Percentiles rank a stretch among this genome's conserved stretches.
These are phyloP conservation scores for Middelhovenomyces tepae DNA, from an alignment of 805 yeast species.

Conservation along the genomic window DNA sequence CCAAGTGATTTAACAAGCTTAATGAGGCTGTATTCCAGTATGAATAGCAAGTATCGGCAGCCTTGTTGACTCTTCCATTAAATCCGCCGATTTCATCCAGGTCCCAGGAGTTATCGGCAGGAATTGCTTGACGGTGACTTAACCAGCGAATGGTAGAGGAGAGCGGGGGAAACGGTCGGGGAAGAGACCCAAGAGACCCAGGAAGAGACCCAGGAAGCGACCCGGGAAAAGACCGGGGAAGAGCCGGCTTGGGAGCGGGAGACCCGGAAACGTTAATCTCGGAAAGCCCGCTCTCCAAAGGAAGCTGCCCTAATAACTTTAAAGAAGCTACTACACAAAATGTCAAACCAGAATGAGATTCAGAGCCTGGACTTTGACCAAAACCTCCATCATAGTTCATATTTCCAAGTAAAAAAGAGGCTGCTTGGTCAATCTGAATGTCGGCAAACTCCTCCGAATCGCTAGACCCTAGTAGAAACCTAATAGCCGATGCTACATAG, in stretches of 20 bases:
- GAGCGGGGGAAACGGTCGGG: too few species aligned
- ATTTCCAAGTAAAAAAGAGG: slow-evolving; percentile 31
- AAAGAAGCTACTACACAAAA: slow-evolving; percentile 73
- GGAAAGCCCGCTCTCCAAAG: slow-evolving; percentile 9
- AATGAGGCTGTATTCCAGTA: slow-evolving; percentile 73
- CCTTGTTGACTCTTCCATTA: slow-evolving; percentile 80
- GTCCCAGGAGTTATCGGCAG: slow-evolving; percentile 23
- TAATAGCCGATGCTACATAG: slow-evolving; percentile 61
- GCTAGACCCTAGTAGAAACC: slow-evolving; percentile 41
- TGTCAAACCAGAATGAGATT: slow-evolving; percentile 81
- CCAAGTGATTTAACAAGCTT: slow-evolving; percentile 30
- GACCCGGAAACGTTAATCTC: too few species aligned
- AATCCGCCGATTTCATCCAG: slow-evolving; percentile 61
- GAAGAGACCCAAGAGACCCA: too few species aligned
- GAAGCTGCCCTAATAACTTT: slow-evolving; percentile 30
- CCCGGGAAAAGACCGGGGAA: too few species aligned
- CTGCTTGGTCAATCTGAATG: slow-evolving; percentile 36
- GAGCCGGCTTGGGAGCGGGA: too few species aligned
- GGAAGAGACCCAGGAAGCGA: slow-evolving; percentile 27
- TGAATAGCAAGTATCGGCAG: slow-evolving; percentile 78
- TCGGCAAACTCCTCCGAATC: slow-evolving; percentile 26
- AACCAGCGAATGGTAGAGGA: slow-evolving; percentile 2
- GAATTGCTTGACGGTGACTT: background rate
- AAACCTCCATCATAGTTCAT: slow-evolving; percentile 60
- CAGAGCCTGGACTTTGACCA: slow-evolving; percentile 43